Evolutionary conservation across 495 filamentous ascomycete genomes (phyloP).

Genomic region (Melanomma pulvis-pyrius): DNA sequence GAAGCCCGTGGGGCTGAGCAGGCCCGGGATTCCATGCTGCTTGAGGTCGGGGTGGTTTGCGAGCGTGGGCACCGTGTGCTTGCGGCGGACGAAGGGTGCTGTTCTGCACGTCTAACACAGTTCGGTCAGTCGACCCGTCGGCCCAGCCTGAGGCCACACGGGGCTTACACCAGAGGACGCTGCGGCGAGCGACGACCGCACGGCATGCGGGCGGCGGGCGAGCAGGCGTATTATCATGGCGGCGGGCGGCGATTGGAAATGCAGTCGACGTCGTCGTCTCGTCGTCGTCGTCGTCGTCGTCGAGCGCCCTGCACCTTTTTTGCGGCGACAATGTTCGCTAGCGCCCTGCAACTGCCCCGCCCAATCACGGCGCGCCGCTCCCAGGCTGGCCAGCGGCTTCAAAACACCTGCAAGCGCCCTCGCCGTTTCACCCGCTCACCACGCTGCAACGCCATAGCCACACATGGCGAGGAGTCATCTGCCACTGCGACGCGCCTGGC

Average conservation of each 20-base stretch:
- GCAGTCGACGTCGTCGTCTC: neutral
- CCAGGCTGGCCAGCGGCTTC: neutral
- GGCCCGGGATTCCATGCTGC: slow-evolving; percentile 64
- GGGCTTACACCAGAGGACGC: slow-evolving; percentile 26
- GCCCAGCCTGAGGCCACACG: slow-evolving; percentile 1
- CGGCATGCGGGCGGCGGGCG: slow-evolving; percentile 55
- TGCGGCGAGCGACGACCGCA: slow-evolving; percentile 50
- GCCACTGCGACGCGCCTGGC: slow-evolving; percentile 33
- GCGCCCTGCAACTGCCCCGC: slow-evolving; percentile 3
- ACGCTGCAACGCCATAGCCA: slow-evolving; percentile 26
- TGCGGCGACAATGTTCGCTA: slow-evolving; percentile 1
- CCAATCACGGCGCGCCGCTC: slow-evolving; percentile 29
- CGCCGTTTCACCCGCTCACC: slow-evolving; percentile 25
- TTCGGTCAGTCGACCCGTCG: slow-evolving; percentile 24
- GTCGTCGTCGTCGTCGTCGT: neutral
- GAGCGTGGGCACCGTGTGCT: slow-evolving; percentile 64
- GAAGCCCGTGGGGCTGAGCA: slow-evolving; percentile 68
- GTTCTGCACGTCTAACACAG: slow-evolving; percentile 26
- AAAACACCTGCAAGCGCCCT: slow-evolving; percentile 29
- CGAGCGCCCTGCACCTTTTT: neutral
- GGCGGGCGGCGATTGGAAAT: slow-evolving; percentile 8
- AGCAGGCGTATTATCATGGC: slow-evolving; percentile 57
- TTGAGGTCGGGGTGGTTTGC: slow-evolving; percentile 55
- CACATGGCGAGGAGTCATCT: slow-evolving; percentile 29
- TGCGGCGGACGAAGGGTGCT: slow-evolving; percentile 36